Conservation (phyloP, 129 eudicot genomes). For the Flaveria robusta region DNA sequence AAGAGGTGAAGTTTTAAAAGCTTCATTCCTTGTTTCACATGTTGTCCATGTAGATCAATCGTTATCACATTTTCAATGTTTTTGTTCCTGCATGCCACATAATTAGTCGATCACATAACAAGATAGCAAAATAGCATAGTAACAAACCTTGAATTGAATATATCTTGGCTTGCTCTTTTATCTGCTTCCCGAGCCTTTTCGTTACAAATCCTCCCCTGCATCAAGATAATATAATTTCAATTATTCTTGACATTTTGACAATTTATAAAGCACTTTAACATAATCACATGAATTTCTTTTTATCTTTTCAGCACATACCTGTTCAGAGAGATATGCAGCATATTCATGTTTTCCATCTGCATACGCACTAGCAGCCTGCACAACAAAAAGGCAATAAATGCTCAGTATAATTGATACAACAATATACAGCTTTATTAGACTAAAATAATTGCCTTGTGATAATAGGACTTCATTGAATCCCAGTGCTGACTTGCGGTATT, state of each 20-base stretch:
- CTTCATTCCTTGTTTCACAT: constrained; percentile 91
- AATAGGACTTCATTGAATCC: constrained; percentile 73
- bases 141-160: constrained; percentile 77
- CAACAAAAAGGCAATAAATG: background rate
- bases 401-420: constrained; percentile 3
- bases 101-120: constrained; percentile 14
- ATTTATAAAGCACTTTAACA: background rate
- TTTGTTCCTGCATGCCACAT: constrained; percentile 70
- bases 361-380: constrained; percentile 90
- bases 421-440: constrained; percentile 17
- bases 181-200: constrained; percentile 83
- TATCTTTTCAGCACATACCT: constrained; percentile 43
- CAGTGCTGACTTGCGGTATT: constrained; percentile 74
- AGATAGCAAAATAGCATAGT: background rate
- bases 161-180: constrained; percentile 87
- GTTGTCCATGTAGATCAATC: constrained; percentile 97
- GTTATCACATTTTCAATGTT: constrained; percentile 72
- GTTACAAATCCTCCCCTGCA: constrained; percentile 66
- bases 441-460: constrained; percentile 62
- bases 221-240: constrained; percentile 2
- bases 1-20: constrained; percentile 87
- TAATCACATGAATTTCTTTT: background rate
- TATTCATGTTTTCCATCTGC: constrained; percentile 66
- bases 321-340: constrained; percentile 82
- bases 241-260: constrained; percentile 1